Conservation (phyloP, 257 asterid genomes). For the Capsicum chinense region DNA sequence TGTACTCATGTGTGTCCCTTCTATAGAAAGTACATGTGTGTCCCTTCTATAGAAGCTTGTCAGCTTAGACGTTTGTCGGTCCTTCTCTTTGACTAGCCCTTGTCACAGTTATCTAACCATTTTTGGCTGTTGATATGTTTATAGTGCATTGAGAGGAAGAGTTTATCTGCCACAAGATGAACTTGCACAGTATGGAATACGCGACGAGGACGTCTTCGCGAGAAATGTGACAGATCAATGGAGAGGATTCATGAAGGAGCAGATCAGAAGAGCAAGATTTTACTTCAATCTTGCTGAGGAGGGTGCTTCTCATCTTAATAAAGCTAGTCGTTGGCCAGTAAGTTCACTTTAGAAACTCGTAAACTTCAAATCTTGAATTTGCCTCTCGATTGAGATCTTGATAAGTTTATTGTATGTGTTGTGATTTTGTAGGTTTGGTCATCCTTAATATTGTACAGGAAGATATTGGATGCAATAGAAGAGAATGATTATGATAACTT, state of each 20-base stretch:
- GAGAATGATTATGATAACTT: conserved; percentile 69
- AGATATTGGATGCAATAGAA: conserved; percentile 75
- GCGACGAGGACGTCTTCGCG: conserved; percentile 66
- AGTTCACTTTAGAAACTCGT: background rate
- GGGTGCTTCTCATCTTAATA: conserved; percentile 78
- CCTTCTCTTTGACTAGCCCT: no score
- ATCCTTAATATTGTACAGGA: conserved; percentile 65
- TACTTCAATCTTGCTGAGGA: conserved; percentile 73
- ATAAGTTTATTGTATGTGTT: background rate
- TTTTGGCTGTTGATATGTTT: background rate
- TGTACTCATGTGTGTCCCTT: background rate
- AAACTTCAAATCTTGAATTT: background rate
- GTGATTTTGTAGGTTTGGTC: conserved; percentile 75
- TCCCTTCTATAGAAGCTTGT: background rate
- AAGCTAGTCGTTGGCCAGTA: conserved; percentile 94
- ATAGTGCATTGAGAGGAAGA: conserved; percentile 78
- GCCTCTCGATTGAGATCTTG: background rate
- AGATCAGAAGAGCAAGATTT: conserved; percentile 74
- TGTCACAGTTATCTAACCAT: background rate
- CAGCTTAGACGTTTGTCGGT: background rate
- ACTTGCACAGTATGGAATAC: conserved; percentile 59
- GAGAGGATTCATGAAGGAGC: conserved; percentile 84
- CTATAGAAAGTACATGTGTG: background rate
- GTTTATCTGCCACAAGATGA: conserved; percentile 89
- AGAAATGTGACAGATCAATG: conserved; percentile 63